Evolutionary conservation across 768 basidiomycete species (phyloP), one percentile per base, ranked within the genome.

Genomic region (Mycena vitilis): DNA sequence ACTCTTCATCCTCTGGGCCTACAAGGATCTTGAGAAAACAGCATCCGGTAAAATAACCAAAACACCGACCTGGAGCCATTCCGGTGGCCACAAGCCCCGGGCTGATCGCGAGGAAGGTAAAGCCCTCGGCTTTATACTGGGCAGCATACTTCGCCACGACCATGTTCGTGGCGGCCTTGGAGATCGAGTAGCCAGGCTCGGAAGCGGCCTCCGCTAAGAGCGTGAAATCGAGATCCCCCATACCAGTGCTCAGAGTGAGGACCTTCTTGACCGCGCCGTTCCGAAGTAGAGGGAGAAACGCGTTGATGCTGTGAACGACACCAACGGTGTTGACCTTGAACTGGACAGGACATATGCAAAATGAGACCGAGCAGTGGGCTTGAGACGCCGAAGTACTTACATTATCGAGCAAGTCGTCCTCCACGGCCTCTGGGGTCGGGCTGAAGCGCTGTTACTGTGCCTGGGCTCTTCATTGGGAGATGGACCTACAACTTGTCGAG

Each of bases 141-240:
- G 69, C 71, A 4, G 82, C 80, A 63, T 80, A 84, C 64, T 83
- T 81, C 18, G 76, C 79, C 18, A 77, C 72, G 37, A 74, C 79
- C 75, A 82, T 76, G 64, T 83, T 80, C 7, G 79, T 49, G 8
- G 79, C 83, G 3, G 79, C 77, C 73, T 84, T 84, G 64, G 81
- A 76, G 25, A 80, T 74, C n/a, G 73, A 63, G 73, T 84, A 84
- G 20, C 79, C 64, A 2, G 68, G 66, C 25, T 38, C 13, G 15
- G 8, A 44, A 25, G 40, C 22, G 38, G 68, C 59, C 16, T 66
- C 75, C 20, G 67, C 8, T 6, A 11, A 18, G 13, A 78, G 45
- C 10, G 73, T 74, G 34, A 77, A 40, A 34, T 2, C 78, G 2
- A 66, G 54, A 40, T 80, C 80, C 15, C 66, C 80, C 15, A 79